These are phyloP conservation scores for Trypanosoma grayi DNA, from an alignment of 208 protist genomes.

Conservation along the genomic window DNA sequence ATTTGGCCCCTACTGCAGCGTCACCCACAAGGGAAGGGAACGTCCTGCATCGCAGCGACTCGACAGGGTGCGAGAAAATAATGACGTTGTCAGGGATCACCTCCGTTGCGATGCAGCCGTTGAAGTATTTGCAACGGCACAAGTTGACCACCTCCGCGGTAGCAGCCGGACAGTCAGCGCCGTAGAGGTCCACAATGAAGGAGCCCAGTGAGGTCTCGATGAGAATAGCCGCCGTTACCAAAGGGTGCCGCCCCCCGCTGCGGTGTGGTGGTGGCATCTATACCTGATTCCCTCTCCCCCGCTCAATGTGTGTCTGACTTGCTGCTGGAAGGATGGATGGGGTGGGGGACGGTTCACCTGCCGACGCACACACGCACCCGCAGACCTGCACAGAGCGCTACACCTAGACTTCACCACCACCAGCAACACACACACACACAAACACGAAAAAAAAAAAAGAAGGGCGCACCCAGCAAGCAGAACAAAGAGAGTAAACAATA, in stretches of 20 bases:
- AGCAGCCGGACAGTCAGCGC: constrained; percentile 53
- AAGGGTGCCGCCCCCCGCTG: not conserved
- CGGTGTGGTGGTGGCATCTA: constrained; percentile 12
- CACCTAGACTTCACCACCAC: too few species aligned
- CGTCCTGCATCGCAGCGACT: constrained; percentile 2
- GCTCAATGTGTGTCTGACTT: not conserved
- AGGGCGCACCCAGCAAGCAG: too few species aligned
- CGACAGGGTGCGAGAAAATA: constrained; percentile 52
- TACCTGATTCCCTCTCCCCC: not conserved
- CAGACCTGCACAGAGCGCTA: too few species aligned
- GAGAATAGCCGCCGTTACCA: constrained; percentile 33
- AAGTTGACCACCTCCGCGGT: constrained; percentile 70
- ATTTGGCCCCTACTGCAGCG: not conserved
- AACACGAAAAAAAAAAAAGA: too few species aligned
- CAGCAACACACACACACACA: too few species aligned
- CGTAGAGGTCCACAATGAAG: constrained; percentile 63
- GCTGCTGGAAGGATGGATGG: too few species aligned
- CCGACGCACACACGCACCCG: too few species aligned
- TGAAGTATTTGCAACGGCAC: constrained; percentile 59
- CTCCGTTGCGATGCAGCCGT: constrained; percentile 58
- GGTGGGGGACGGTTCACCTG: too few species aligned
- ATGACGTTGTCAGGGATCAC: constrained; percentile 64
- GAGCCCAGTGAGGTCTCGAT: constrained; percentile 70
- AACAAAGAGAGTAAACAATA: too few species aligned
- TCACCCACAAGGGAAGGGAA: constrained; percentile 11